Evolutionary conservation across 2,329 filamentous ascomycete genomes (phyloP), one percentile per base, ranked within the genome.

Genomic region (Venturia oleaginea): DNA sequence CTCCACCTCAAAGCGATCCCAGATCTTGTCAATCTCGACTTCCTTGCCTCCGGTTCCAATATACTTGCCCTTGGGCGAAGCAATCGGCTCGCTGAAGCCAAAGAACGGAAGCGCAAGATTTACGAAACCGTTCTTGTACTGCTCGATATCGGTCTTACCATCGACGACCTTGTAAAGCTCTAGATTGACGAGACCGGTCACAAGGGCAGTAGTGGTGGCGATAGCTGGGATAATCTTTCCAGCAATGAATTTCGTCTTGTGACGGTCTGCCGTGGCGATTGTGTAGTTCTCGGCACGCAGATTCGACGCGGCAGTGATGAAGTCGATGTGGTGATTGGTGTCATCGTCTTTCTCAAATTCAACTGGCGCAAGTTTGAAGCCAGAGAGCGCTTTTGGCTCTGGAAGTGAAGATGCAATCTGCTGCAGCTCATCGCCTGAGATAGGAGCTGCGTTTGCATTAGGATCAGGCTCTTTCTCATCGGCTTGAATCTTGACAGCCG

Each of bases 261-360:
- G 94, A 67, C 91, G 85, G 73, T 99, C 93, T 0, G 94, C 92
- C 68, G 87, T 84, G 72, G 91, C 86, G 69, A 99, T 99, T 76
- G 94, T 96, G 84, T 99, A 99, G 80, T 99, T 99, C 77, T 96
- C 89, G 0, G 94, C 94, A 66, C 95, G 90, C 66, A 99, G 81
- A 75, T 99, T 99, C 80, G 92, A 97, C 68, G 92, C 92, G 1
- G 92, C 92, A 8, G 94, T 95, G 78, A 99, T 97, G 80, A 99
- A 99, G 77, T 97, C 94, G 71, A 99, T 99, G 80, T 99, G 94
- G 77, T 94, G 86, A 77, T 99, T 99, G 61, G 89, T 91, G 76
- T 99, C 95, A 71, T 99, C 94, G 69, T 99, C 94, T 82, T 99
- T 99, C 78, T 99, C 92, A 71, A 99, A 99, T 71, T 97, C 94